Evolutionary conservation across 2,329 filamentous ascomycete species (phyloP).

Genomic region (Penicillium sclerotigenum): DNA sequence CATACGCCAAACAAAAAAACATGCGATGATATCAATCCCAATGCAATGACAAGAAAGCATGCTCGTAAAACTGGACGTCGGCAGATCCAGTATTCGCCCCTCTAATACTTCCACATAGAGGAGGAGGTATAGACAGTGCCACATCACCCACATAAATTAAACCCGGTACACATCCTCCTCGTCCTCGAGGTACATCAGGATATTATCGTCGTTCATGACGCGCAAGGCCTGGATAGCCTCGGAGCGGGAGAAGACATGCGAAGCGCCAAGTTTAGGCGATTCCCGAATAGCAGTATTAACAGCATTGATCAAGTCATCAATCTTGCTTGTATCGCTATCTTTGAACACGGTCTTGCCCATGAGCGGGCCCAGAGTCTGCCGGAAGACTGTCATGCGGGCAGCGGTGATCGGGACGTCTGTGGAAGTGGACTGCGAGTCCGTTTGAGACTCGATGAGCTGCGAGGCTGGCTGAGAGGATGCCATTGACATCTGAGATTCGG

Average conservation of each 20-base stretch:
- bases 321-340: slow-evolving; percentile 70
- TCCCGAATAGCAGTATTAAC: slow-evolving; percentile 69
- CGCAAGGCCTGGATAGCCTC: slow-evolving; percentile 77
- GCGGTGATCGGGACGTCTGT: slow-evolving; percentile 43
- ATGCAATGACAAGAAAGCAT: slow-evolving; percentile 23
- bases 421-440: slow-evolving; percentile 38
- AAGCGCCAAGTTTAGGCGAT: slow-evolving; percentile 46
- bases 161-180: slow-evolving; percentile 70
- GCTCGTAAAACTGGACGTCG: slow-evolving; percentile 13
- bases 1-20: slow-evolving; percentile 22
- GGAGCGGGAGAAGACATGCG: slow-evolving; percentile 59
- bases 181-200: slow-evolving; percentile 68
- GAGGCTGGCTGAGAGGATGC: slow-evolving; percentile 78
- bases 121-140: neutral
- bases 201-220: slow-evolving; percentile 76
- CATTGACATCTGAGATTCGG: slow-evolving; percentile 61
- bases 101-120: neutral
- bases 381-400: slow-evolving; percentile 70
- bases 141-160: slow-evolving; percentile 37
- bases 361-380: slow-evolving; percentile 74
- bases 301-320: slow-evolving; percentile 70
- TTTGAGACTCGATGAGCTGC: slow-evolving; percentile 59
- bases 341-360: slow-evolving; percentile 80
- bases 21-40: slow-evolving; percentile 24
- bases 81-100: slow-evolving; percentile 1